These are phyloP conservation scores for Amaranthus tricolor DNA, from an alignment of 179 eudicot species.

Conservation along the genomic window DNA sequence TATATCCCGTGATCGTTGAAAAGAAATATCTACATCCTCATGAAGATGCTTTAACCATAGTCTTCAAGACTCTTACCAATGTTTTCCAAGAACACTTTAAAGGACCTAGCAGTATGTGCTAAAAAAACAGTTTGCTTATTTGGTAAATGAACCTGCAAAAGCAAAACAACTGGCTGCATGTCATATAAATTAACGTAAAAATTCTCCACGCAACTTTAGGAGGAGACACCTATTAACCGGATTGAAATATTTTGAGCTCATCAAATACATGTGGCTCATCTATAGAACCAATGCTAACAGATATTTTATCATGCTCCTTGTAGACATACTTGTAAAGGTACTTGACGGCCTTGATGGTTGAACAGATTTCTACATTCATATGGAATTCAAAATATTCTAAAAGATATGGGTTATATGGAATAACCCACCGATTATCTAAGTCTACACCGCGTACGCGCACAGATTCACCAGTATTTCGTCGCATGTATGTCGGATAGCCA, in stretches of 20 bases:
- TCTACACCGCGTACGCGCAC: background rate
- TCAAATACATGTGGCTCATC: background rate
- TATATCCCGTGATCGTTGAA: background rate
- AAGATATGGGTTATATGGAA: constrained; percentile 23
- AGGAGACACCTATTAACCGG: constrained; percentile 18
- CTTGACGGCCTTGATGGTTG: constrained; percentile 14
- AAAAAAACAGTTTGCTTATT: constrained; percentile 5
- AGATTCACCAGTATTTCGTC: background rate
- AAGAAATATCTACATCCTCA: background rate
- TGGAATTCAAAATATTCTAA: constrained; percentile 19
- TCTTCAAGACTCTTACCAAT: constrained; percentile 3
- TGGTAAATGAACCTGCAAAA: constrained; percentile 3
- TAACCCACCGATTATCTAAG: constrained; percentile 32
- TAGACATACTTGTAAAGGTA: constrained; percentile 28
- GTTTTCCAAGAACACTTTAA: background rate
- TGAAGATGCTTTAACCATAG: background rate
- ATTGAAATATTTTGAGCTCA: constrained; percentile 18
- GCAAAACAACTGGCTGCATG: constrained; percentile 10
- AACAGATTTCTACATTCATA: constrained; percentile 23
- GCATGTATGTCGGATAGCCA: background rate
- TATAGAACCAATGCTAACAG: background rate
- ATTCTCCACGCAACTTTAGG: constrained; percentile 17
- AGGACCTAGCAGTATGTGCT: background rate
- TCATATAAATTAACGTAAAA: constrained; percentile 12
- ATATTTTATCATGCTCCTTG: constrained; percentile 15